These are phyloP conservation scores for Penicillium brasilianum DNA, from an alignment of 2,329 filamentous ascomycete species.

Conservation along the genomic window DNA sequence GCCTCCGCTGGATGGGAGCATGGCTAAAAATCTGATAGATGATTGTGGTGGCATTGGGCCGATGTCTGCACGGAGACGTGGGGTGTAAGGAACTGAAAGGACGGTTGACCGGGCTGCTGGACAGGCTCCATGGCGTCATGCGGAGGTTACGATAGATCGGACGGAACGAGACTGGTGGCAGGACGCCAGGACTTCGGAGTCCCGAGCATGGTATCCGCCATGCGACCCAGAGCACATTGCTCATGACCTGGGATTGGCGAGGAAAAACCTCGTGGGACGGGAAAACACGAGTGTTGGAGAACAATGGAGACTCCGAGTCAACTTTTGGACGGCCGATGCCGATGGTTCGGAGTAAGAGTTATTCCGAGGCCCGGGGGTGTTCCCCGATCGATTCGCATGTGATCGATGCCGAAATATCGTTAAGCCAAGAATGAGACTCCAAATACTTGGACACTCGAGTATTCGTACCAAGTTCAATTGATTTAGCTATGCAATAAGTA, in stretches of 20 bases:
- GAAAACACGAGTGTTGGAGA: neutral
- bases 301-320: neutral
- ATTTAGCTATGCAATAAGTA: too few species aligned
- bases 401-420: neutral
- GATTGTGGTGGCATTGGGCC: neutral
- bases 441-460: neutral
- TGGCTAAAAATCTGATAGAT: constrained; percentile 3
- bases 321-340: constrained; percentile 5
- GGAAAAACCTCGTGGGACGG: neutral
- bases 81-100: constrained; percentile 18
- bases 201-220: constrained; percentile 49
- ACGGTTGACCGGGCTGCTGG: constrained; percentile 23
- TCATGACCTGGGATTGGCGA: constrained; percentile 44
- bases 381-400: neutral
- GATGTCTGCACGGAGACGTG: neutral
- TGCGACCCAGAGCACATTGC: constrained; percentile 48
- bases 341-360: constrained; percentile 8
- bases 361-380: constrained; percentile 1
- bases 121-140: constrained; percentile 28
- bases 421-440: too few species aligned
- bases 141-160: constrained; percentile 30
- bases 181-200: constrained; percentile 35
- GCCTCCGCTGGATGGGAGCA: constrained; percentile 19
- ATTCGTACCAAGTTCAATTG: neutral
- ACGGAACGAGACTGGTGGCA: constrained; percentile 28